phyloP scores from a whole-genome alignment of 2,329 filamentous ascomycete genomes.

The Pyricularia grisea region DNA sequence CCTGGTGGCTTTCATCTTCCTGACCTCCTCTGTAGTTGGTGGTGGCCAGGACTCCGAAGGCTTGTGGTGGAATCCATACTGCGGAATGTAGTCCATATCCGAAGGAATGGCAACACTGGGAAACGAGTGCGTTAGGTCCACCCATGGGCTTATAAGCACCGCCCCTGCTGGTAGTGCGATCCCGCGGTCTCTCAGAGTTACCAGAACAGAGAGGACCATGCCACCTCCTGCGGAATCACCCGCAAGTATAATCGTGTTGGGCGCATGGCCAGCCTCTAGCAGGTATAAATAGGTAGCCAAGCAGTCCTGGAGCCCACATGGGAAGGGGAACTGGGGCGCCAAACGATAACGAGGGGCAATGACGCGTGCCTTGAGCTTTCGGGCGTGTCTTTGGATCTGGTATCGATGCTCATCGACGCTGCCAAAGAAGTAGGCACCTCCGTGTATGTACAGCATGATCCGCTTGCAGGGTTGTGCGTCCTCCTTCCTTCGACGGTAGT shows the following conservation, averaged over 20 bases:
- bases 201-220: constrained; percentile 74
- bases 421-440: constrained; percentile 86
- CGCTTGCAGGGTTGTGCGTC: constrained; percentile 52
- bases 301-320: constrained; percentile 85
- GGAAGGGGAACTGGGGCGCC: constrained; percentile 90
- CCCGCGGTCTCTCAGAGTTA: constrained; percentile 71
- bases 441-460: constrained; percentile 90
- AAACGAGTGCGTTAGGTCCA: constrained; percentile 90
- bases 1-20: constrained; percentile 40
- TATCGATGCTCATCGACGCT: constrained; percentile 97
- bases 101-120: constrained; percentile 72
- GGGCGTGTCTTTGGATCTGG: constrained; percentile 90
- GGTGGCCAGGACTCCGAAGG: constrained; percentile 91
- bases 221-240: constrained; percentile 92
- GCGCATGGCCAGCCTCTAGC: constrained; percentile 58
- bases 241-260: constrained; percentile 74
- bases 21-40: constrained; percentile 67
- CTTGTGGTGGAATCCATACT: constrained; percentile 80
- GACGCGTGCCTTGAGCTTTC: constrained; percentile 84
- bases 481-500: constrained; percentile 65
- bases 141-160: constrained; percentile 90
- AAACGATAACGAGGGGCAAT: constrained; percentile 82
- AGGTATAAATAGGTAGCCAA: constrained; percentile 81
- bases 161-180: constrained; percentile 82
- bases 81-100: constrained; percentile 78